Conservation (phyloP, 495 filamentous ascomycete species). For the Penicillium ucsense region DNA sequence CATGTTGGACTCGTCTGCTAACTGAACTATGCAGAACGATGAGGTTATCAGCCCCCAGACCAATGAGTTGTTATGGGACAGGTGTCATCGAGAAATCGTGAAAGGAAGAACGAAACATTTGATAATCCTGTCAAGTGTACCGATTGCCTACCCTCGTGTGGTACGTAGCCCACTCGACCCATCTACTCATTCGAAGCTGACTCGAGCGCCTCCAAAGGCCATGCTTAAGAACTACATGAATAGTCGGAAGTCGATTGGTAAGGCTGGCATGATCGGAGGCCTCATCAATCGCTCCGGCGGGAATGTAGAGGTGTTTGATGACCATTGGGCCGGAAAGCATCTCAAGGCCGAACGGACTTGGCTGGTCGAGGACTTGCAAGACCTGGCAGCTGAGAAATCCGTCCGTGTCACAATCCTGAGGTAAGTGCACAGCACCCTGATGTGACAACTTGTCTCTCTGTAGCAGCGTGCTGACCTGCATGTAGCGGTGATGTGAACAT, state of each 20-base stretch:
- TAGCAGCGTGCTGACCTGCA: neutral
- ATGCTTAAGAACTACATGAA: constrained; percentile 66
- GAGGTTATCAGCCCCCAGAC: constrained; percentile 73
- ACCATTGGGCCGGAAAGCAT: constrained; percentile 95
- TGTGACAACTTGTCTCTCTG: no score
- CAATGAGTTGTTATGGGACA: constrained; percentile 75
- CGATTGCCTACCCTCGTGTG: constrained; percentile 87
- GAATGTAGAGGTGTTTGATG: constrained; percentile 88
- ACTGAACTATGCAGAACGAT: constrained; percentile 40
- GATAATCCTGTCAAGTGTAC: constrained; percentile 74
- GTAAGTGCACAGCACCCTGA: constrained; percentile 21
- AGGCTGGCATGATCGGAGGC: constrained; percentile 68
- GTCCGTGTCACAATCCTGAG: constrained; percentile 83
- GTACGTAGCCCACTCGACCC: constrained; percentile 39
- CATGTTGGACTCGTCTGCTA: neutral
- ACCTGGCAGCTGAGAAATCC: constrained; percentile 81
- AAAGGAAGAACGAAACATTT: constrained; percentile 82
- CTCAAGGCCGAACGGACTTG: constrained; percentile 82
- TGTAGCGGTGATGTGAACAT: constrained; percentile 83
- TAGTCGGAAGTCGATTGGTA: constrained; percentile 78
- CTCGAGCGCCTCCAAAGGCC: constrained; percentile 31
- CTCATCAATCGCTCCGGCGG: constrained; percentile 86
- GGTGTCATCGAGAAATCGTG: constrained; percentile 68
- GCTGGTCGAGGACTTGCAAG: constrained; percentile 82
- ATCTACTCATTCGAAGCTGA: constrained; percentile 2